Base-by-base conservation (phyloP, 2,329 filamentous ascomycete species). In the Parastagonospora avenae region DNA sequence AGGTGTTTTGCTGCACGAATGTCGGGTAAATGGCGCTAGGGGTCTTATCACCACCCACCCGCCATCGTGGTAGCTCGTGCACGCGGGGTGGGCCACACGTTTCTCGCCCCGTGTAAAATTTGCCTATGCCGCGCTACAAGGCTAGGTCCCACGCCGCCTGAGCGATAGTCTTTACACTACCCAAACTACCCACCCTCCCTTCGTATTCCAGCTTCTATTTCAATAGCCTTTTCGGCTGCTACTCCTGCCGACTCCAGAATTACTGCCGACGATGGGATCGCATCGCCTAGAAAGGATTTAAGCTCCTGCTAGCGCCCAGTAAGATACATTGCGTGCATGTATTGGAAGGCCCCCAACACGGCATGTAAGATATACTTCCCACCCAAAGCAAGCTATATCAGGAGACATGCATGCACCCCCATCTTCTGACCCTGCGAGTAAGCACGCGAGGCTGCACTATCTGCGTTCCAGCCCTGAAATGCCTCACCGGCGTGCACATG, bases 321-420 rank as follows among this genome's bases (percentile, higher is more conserved):
- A 32, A 12, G 40, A 16, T 42, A 32, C n/a, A 42, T 42, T 42
- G 29, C 28, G 8, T 42, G 40, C 40, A 42, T 42, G 40, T 42
- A 42, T 42, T 32, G 40, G 27, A 15, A 16, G 4, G 14, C 19
- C 15, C 40, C 40, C 27, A 42, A 42, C 6, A 38, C 19, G 36
- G 36, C 36, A 38, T 19, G 36, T 38, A 19, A 38, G 36, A 37
- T 16, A 37, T 8, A 2, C 35, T 8, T 38, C 36, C 12, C 36
- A 38, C 36, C 19, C 14, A 12, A 38, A 11, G 19, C 10, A 15
- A 19, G 36, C 36, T 38, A 38, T 19, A 24, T 38, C 36, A 19
- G 36, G 5, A 24, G 19, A 24, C 19, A 24, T 24, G 19, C 19
- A 24, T 24, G 19, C 19, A 24, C 3, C 19, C 19, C 19, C 3